Percentiles rank a stretch among this genome's conserved stretches.
phyloP scores from a whole-genome alignment of 129 eudicot genomes.

The Chrysanthemum makinoi region DNA sequence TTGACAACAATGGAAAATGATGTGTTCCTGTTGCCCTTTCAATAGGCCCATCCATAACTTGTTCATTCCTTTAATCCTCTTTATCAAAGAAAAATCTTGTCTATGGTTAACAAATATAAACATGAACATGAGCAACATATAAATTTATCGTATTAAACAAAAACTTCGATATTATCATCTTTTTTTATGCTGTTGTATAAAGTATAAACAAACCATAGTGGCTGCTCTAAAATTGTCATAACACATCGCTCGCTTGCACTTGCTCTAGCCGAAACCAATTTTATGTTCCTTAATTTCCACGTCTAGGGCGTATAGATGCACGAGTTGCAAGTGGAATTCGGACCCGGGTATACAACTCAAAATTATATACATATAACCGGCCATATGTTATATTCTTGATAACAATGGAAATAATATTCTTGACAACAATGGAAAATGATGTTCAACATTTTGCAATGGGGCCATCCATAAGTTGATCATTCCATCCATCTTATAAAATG shows the following conservation, averaged over 20 bases:
- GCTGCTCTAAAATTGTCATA: too few relatives aligned
- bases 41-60: too few relatives aligned
- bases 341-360: slow-evolving; percentile 6
- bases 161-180: background rate
- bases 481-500: slow-evolving; percentile 29
- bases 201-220: too few relatives aligned
- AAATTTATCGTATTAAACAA: too few relatives aligned
- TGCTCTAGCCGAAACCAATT: background rate
- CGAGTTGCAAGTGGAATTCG: background rate
- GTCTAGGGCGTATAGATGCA: slow-evolving; percentile 12
- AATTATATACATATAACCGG: background rate
- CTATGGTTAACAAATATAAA: too few relatives aligned
- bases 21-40: too few relatives aligned
- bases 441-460: slow-evolving; percentile 23
- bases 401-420: slow-evolving; percentile 23
- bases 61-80: too few relatives aligned
- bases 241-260: background rate
- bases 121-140: too few relatives aligned
- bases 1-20: too few relatives aligned
- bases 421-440: slow-evolving; percentile 26
- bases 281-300: background rate
- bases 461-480: slow-evolving; percentile 20
- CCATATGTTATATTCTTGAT: slow-evolving; percentile 17
- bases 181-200: background rate
- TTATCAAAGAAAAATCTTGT: too few relatives aligned